Percentiles rank a stretch among this genome's conserved stretches.
phyloP scores from a whole-genome alignment of 768 basidiomycete genomes.

The Pulveroboletus sp. region DNA sequence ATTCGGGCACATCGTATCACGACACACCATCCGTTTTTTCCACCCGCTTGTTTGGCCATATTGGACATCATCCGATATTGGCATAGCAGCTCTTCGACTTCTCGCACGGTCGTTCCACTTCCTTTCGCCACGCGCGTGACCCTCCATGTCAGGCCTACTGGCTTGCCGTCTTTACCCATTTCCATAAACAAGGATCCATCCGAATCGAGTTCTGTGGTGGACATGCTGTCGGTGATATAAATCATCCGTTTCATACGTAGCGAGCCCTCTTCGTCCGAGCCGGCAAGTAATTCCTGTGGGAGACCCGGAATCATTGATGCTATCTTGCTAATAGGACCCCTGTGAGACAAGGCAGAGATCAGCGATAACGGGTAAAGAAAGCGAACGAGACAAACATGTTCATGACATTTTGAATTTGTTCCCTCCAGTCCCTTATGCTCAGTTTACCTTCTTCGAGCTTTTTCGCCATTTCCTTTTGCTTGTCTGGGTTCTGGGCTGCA shows the following conservation, averaged over 20 bases:
- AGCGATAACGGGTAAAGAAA: conserved; percentile 1
- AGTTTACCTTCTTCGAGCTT: conserved; percentile 97
- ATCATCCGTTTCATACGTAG: conserved; percentile 95
- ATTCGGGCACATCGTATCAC: not conserved
- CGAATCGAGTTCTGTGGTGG: conserved; percentile 86
- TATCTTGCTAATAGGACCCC: conserved; percentile 99
- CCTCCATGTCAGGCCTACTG: conserved; percentile 82
- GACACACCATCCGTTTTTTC: conserved; percentile 87
- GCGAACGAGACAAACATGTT: conserved; percentile 65
- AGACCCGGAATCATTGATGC: conserved; percentile 99
- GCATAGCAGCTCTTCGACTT: conserved; percentile 95
- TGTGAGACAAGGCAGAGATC: conserved; percentile 29
- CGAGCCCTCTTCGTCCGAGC: conserved; percentile 90
- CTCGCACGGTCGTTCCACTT: conserved; percentile 89
- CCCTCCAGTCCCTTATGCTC: conserved; percentile 95
- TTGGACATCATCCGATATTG: conserved; percentile 99
- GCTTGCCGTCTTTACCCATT: conserved; percentile 75
- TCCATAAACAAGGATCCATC: conserved; percentile 92
- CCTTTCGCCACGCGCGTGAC: conserved; percentile 88
- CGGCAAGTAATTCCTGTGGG: conserved; percentile 84
- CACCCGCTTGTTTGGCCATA: conserved; percentile 97
- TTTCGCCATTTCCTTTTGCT: conserved; percentile 97
- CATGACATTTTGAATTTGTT: conserved; percentile 97
- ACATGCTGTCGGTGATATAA: conserved; percentile 98
- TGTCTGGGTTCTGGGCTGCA: conserved; percentile 88